Conservation (phyloP, 208 protist species). For the Trypanosomatidae sp. region DNA sequence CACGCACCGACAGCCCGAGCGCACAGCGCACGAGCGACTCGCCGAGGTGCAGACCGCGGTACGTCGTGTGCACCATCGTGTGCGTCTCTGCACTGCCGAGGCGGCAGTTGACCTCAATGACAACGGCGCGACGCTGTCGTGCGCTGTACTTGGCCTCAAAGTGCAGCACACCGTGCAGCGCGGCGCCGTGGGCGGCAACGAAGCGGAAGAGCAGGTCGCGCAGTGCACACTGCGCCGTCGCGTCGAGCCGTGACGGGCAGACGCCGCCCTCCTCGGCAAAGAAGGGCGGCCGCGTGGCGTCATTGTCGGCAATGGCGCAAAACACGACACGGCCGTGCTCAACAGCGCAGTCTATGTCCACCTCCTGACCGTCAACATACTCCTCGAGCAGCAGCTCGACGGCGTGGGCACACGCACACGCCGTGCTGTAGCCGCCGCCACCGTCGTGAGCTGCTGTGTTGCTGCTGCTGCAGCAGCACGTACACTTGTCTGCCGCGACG, state of each 20-base stretch:
- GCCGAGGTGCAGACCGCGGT: constrained; percentile 38
- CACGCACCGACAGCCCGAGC: constrained; percentile 18
- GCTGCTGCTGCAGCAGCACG: too few species aligned
- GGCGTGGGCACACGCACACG: too few species aligned
- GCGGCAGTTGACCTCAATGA: constrained; percentile 81
- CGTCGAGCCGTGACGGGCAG: constrained; percentile 20
- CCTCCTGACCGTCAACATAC: constrained; percentile 65
- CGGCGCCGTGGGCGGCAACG: constrained; percentile 10
- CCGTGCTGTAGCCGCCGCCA: too few species aligned
- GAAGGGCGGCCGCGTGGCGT: constrained; percentile 29
- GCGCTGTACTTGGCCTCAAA: constrained; percentile 79
- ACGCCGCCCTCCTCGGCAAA: constrained; percentile 61
- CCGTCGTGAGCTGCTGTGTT: too few species aligned
- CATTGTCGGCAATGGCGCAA: constrained; percentile 69
- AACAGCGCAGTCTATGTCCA: constrained; percentile 68
- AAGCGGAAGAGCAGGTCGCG: constrained; percentile 30
- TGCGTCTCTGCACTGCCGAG: constrained; percentile 73
- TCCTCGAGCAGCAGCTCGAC: constrained; percentile 50
- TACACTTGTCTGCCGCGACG: too few species aligned
- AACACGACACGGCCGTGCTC: constrained; percentile 45
- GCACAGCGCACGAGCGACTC: constrained; percentile 57
- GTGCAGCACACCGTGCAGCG: constrained; percentile 56
- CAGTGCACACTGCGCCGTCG: constrained; percentile 13
- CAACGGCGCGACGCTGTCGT: constrained; percentile 13
- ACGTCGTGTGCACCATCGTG: constrained; percentile 39